phyloP scores from a whole-genome alignment of 495 filamentous ascomycete species.

The Aspergillus haitiensis region DNA sequence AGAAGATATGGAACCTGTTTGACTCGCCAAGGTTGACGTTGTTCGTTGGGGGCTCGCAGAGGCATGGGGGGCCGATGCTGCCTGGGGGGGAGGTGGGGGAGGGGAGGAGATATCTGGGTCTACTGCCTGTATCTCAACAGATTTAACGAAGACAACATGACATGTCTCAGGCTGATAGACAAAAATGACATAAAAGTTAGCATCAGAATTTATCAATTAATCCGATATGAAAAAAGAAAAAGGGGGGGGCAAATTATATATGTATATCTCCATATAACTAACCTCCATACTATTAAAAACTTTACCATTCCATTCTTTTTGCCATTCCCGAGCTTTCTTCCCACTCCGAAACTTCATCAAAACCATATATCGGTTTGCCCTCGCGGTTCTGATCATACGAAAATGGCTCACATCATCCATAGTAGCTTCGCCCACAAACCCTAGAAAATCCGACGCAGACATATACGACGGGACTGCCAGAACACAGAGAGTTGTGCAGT shows the following conservation, averaged over 20 bases:
- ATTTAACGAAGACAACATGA: constrained; percentile 93
- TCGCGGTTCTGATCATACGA: constrained; percentile 86
- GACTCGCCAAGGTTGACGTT: constrained; percentile 38
- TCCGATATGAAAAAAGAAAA: constrained; percentile 4
- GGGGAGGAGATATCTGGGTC: constrained; percentile 26
- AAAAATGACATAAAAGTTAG: constrained; percentile 25
- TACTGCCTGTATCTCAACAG: constrained; percentile 64
- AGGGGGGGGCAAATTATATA: constrained; percentile 1
- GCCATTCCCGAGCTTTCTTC: constrained; percentile 73
- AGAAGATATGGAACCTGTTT: constrained; percentile 49
- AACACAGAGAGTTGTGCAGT: constrained; percentile 89
- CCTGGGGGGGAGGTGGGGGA: constrained; percentile 33
- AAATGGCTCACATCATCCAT: constrained; percentile 90
- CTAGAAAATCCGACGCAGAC: constrained; percentile 85
- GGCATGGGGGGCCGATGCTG: constrained; percentile 38
- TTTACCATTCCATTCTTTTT: constrained; percentile 89
- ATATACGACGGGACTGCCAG: constrained; percentile 93
- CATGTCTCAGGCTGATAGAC: constrained; percentile 80
- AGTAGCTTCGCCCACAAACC: constrained; percentile 88
- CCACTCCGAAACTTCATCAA: constrained; percentile 90
- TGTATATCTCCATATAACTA: constrained; percentile 28
- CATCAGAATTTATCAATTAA: neutral
- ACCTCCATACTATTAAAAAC: constrained; percentile 94
- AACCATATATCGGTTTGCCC: constrained; percentile 92
- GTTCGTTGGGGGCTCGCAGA: constrained; percentile 45